Evolutionary conservation across 257 asterid genomes (phyloP).

Genomic region (Ligustrum vulgare): DNA sequence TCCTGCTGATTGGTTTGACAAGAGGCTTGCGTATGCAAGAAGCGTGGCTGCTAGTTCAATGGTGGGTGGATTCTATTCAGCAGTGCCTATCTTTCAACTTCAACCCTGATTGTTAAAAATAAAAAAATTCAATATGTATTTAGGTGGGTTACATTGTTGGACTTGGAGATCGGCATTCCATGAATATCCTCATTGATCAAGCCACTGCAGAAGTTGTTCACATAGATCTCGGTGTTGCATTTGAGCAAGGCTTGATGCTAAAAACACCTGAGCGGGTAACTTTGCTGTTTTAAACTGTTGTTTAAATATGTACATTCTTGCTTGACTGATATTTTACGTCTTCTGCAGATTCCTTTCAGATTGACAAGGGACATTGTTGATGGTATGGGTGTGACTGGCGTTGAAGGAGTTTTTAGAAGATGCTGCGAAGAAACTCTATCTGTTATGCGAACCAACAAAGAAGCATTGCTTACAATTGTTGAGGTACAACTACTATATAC

Average conservation of each 20-base stretch:
- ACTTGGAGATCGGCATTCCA: constrained; percentile 96
- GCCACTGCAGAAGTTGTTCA: constrained; percentile 97
- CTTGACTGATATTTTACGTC: constrained; percentile 13
- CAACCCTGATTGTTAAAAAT: constrained; percentile 9
- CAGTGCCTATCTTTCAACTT: constrained; percentile 5
- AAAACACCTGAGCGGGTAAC: constrained; percentile 94
- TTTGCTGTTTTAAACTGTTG: constrained; percentile 14
- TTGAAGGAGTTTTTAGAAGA: constrained; percentile 96
- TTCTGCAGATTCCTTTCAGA: constrained; percentile 85
- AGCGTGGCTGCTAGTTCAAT: constrained; percentile 99
- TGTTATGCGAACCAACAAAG: constrained; percentile 95
- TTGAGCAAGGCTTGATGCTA: constrained; percentile 99
- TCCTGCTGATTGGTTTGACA: constrained; percentile 98
- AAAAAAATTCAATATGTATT: constrained; percentile 10
- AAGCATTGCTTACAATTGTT: constrained; percentile 88
- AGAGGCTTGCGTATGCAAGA: constrained; percentile 94
- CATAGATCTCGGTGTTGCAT: constrained; percentile 97
- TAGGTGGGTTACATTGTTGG: constrained; percentile 99
- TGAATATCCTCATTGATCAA: constrained; percentile 92
- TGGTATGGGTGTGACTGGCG: constrained; percentile 98
- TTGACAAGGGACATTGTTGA: constrained; percentile 88
- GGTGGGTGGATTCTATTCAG: constrained; percentile 46
- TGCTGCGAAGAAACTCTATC: constrained; percentile 96
- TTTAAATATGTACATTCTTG: constrained; percentile 19
- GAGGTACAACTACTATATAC: constrained; percentile 52